A percentile compares a stretch with the other conserved stretches of the same genome.
Conservation (phyloP, 495 filamentous ascomycete genomes). For the Chaetomium cochliodes region DNA sequence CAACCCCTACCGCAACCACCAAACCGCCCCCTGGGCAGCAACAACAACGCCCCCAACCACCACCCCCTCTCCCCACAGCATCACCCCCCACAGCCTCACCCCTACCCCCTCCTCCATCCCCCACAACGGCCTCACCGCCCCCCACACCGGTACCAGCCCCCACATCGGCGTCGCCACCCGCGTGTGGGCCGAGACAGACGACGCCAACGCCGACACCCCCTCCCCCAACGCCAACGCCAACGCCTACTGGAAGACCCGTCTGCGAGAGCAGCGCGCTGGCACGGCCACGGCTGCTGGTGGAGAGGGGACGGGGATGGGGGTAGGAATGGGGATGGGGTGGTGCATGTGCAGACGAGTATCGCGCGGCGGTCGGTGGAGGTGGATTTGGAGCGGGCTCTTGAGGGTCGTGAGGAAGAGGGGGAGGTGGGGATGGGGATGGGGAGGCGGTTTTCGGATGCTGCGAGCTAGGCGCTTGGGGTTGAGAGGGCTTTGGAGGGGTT, state of each 20-base stretch:
- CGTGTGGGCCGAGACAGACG: conserved; percentile 2
- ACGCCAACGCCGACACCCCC: neutral
- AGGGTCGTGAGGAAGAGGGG: neutral
- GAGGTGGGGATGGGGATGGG: neutral
- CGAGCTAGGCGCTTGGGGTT: conserved; percentile 19
- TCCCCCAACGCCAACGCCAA: neutral
- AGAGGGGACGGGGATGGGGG: too few relatives aligned
- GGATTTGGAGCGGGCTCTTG: neutral
- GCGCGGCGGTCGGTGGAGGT: conserved; percentile 4
- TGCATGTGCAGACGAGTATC: conserved; percentile 22
- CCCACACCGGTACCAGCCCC: neutral
- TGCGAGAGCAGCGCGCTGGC: too few relatives aligned
- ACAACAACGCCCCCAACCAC: neutral
- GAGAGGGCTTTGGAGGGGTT: conserved; percentile 12
- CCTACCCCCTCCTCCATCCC: neutral
- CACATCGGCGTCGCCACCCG: conserved; percentile 14
- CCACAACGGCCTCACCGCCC: conserved; percentile 2
- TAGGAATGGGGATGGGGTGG: conserved; percentile 17
- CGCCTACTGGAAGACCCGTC: neutral
- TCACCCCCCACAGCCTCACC: neutral
- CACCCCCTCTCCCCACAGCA: neutral
- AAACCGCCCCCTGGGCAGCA: neutral
- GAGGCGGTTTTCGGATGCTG: conserved; percentile 1
- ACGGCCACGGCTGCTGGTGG: too few relatives aligned
- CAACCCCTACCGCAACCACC: neutral